These are phyloP conservation scores for Peziza echinospora DNA, from an alignment of 495 filamentous ascomycete genomes.

Conservation along the genomic window DNA sequence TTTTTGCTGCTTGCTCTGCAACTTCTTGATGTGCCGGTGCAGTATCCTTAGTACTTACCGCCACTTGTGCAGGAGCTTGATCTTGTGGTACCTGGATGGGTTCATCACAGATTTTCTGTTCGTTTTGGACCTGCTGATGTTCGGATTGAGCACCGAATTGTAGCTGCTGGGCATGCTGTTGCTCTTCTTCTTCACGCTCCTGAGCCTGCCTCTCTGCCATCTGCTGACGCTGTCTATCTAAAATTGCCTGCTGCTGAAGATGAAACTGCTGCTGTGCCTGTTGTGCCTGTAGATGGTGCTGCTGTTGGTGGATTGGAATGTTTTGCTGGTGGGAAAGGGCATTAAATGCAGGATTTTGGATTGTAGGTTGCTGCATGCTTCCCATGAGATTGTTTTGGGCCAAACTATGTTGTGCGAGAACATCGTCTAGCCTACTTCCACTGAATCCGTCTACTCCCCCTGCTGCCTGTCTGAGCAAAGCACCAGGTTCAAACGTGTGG, in stretches of 20 bases:
- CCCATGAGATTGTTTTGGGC: slow-evolving; percentile 22
- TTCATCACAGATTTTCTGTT: slow-evolving; percentile 1
- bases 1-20: neutral
- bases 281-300: slow-evolving; percentile 34
- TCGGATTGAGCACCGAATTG: slow-evolving; percentile 9
- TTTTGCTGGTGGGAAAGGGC: slow-evolving; percentile 18
- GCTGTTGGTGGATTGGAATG: slow-evolving; percentile 26
- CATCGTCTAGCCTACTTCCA: slow-evolving; percentile 7
- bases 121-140: neutral
- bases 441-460: slow-evolving; percentile 11
- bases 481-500: slow-evolving; percentile 18
- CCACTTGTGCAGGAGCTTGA: slow-evolving; percentile 11
- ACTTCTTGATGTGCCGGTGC: neutral
- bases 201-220: slow-evolving; percentile 11
- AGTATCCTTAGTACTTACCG: slow-evolving; percentile 10
- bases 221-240: slow-evolving; percentile 15
- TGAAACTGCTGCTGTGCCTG: slow-evolving; percentile 36
- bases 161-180: slow-evolving; percentile 8
- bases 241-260: slow-evolving; percentile 28
- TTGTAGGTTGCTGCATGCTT: slow-evolving; percentile 33
- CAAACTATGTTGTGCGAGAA: slow-evolving; percentile 17
- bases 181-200: slow-evolving; percentile 10
- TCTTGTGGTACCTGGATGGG: slow-evolving; percentile 14
- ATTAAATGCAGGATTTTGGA: slow-evolving; percentile 29
- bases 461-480: slow-evolving; percentile 16